Evolutionary conservation across 2,329 filamentous ascomycete species (phyloP).

Genomic region (Sclerotinia spermophila): DNA sequence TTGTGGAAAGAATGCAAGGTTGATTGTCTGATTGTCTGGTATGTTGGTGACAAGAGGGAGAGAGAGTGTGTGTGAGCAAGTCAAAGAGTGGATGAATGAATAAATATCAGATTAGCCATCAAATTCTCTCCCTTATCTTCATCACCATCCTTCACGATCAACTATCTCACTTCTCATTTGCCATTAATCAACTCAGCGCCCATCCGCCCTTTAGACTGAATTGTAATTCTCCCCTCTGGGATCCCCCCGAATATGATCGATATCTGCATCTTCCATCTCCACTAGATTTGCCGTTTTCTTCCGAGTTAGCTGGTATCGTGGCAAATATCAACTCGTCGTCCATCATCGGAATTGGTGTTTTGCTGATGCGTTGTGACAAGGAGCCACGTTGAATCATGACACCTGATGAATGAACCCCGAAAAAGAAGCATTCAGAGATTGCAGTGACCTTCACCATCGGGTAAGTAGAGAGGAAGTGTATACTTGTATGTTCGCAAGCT

Average conservation of each 20-base stretch:
- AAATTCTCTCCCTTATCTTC: background rate
- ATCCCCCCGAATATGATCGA: background rate
- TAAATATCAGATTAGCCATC: background rate
- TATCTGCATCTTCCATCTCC: background rate
- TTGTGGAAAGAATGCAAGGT: background rate
- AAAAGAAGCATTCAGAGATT: background rate
- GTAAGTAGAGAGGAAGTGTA: conserved; percentile 11
- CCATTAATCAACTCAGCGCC: background rate
- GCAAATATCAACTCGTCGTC: background rate
- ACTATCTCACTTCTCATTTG: background rate
- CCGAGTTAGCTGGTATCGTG: background rate
- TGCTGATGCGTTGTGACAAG: background rate
- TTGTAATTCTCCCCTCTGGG: background rate
- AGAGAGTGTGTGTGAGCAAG: too few species aligned
- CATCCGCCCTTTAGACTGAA: background rate
- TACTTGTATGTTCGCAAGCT: conserved; percentile 10
- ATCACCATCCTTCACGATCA: background rate
- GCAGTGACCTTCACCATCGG: background rate
- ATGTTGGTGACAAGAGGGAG: too few species aligned
- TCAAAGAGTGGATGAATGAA: background rate
- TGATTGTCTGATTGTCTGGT: too few species aligned
- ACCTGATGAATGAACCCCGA: background rate
- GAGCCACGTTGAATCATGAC: conserved; percentile 7
- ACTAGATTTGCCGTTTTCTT: background rate
- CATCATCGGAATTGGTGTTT: background rate